Evolutionary conservation across 2,329 filamentous ascomycete genomes (phyloP).

Genomic region (Tolypocladium inflatum): DNA sequence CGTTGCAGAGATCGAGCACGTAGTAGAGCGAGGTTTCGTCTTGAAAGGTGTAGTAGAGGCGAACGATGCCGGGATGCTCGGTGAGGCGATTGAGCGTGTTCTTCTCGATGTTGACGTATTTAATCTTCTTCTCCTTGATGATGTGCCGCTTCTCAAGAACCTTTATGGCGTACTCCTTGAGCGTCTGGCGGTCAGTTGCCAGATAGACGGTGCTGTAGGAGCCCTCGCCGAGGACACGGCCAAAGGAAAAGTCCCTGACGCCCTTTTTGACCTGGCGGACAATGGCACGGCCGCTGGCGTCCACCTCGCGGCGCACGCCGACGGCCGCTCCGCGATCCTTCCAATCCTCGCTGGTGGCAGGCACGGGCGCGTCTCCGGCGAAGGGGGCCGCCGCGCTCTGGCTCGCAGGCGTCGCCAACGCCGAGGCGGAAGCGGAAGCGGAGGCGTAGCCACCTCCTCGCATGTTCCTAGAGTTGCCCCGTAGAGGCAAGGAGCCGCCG

Average conservation of each 20-base stretch:
- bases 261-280: slow-evolving; percentile 89
- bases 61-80: slow-evolving; percentile 91
- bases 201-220: slow-evolving; percentile 96
- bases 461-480: slow-evolving; percentile 66
- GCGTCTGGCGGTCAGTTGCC: slow-evolving; percentile 84
- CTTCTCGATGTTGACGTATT: slow-evolving; percentile 99
- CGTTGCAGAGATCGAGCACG: slow-evolving; percentile 85
- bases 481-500: slow-evolving; percentile 58
- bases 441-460: slow-evolving; percentile 56
- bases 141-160: slow-evolving; percentile 97
- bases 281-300: slow-evolving; percentile 73
- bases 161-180: slow-evolving; percentile 97
- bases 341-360: slow-evolving; percentile 78
- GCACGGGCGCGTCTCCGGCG: slow-evolving; percentile 31
- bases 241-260: slow-evolving; percentile 93
- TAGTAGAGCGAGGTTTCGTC: slow-evolving; percentile 95
- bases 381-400: slow-evolving; percentile 13
- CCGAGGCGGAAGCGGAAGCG: slow-evolving; percentile 17
- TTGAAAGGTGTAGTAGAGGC: slow-evolving; percentile 97
- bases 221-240: slow-evolving; percentile 81
- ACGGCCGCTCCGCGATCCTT: slow-evolving; percentile 90
- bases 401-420: slow-evolving; percentile 7
- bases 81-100: slow-evolving; percentile 93
- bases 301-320: slow-evolving; percentile 70
- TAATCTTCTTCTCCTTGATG: slow-evolving; percentile 99